These are phyloP conservation scores for Metschnikowia arizonensis DNA, from an alignment of 805 yeast genomes.

Conservation along the genomic window DNA sequence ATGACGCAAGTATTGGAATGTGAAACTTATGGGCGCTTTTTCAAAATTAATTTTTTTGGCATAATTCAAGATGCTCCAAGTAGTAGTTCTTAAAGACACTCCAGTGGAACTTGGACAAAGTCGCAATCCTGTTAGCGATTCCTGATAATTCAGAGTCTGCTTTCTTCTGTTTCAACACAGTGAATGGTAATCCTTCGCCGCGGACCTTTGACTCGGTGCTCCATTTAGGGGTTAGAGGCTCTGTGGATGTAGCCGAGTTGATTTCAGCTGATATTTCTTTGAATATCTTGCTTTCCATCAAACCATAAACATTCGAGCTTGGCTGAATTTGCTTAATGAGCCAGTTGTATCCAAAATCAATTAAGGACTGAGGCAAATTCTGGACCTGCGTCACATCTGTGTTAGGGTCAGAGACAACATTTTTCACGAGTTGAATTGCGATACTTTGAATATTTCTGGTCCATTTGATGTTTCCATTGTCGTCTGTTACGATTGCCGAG, in stretches of 20 bases:
- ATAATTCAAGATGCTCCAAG: slow-evolving; percentile 28
- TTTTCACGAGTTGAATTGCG: slow-evolving; percentile 60
- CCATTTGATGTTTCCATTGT: slow-evolving; percentile 86
- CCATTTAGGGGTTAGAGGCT: slow-evolving; percentile 1
- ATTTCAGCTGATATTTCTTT: slow-evolving; percentile 26
- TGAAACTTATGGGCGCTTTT: background rate
- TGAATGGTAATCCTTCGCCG: slow-evolving; percentile 5
- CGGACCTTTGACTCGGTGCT: slow-evolving; percentile 6
- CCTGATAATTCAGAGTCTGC: slow-evolving; percentile 47
- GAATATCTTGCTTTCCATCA: slow-evolving; percentile 66
- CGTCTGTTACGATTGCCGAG: slow-evolving; percentile 75
- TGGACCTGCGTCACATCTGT: slow-evolving; percentile 14
- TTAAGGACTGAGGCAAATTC: slow-evolving; percentile 35
- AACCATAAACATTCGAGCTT: slow-evolving; percentile 65
- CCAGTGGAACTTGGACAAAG: slow-evolving; percentile 76
- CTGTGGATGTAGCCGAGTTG: background rate
- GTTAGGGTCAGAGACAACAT: slow-evolving; percentile 21
- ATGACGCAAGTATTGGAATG: background rate
- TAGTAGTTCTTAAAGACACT: slow-evolving; percentile 76
- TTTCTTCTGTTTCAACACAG: slow-evolving; percentile 11
- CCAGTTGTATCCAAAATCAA: slow-evolving; percentile 73
- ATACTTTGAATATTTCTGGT: slow-evolving; percentile 73
- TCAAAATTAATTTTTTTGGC: background rate
- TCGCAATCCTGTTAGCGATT: slow-evolving; percentile 56
- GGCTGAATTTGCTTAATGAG: slow-evolving; percentile 84